Evolutionary conservation across 2,329 filamentous ascomycete species (phyloP), one percentile per base, ranked within the genome.

Genomic region (Colletotrichum destructivum): DNA sequence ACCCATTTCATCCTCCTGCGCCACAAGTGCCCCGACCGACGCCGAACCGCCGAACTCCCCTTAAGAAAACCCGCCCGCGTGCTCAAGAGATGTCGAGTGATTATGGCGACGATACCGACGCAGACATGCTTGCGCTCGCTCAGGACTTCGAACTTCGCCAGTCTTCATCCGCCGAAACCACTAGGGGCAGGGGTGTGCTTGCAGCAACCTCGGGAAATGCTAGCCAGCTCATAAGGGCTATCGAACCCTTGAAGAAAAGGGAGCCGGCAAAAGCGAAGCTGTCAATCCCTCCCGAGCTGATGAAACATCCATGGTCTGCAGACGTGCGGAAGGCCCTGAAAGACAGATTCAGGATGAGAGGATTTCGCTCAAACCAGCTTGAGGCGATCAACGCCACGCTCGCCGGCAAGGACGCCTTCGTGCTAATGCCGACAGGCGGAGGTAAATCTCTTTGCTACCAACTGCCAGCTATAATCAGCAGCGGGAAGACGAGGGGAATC

Each of bases 391-490:
- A 99, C 81, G 93, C 95, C 1, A 98, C 96, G 0, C 85, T 99
- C 56, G 87, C 85, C 40, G 96, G 96, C 3, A 91, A 96, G 74
- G 96, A 99, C 81, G 92, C 93, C 0, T 99, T 99, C 79, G 93
- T 99, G 18, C 86, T 99, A 49, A 99, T 99, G 96, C 96, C 97
- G 2, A 99, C 96, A 0, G 96, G 96, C 64, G 96, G 96, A 72
- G 96, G 96, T 52, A 99, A 99, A 80, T 98, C 96, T 1, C 86
- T 99, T 2, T 98, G 96, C 81, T 99, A 99, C 80, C 97, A 99
- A 80, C 84, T 99, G 15, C 97, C 96, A 16, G 94, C 96, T 2
- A 89, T 98, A 23, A 88, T 99, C 42, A 89, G 87, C 59, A 93
- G 90, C 56, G 96, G 96, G 54, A 93, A 89, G 76, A 98, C 96